These are phyloP conservation scores for Vigna radiata DNA, from an alignment of 306 rosid species.

Conservation along the genomic window DNA sequence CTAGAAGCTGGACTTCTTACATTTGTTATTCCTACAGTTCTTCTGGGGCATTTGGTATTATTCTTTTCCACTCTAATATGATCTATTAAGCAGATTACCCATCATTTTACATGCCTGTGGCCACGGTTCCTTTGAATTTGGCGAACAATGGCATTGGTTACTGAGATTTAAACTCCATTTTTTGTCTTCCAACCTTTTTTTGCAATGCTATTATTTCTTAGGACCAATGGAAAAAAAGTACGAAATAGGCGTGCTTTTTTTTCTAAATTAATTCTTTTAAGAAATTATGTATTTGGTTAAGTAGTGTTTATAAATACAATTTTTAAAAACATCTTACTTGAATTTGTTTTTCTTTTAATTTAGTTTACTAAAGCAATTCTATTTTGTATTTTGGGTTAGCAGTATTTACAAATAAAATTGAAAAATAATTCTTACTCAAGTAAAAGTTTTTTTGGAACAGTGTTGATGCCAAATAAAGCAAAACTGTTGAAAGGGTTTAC, in stretches of 20 bases:
- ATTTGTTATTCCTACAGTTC: slow-evolving; percentile 69
- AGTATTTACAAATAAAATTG: too few relatives aligned
- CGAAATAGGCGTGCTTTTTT: too few relatives aligned
- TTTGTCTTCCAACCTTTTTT: slow-evolving; percentile 21
- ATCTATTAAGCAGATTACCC: slow-evolving; percentile 19
- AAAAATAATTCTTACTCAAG: too few relatives aligned
- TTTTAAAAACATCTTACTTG: too few relatives aligned
- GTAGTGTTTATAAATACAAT: too few relatives aligned
- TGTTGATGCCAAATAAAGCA: slow-evolving; percentile 11
- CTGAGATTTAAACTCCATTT: not conserved
- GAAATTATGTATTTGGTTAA: too few relatives aligned
- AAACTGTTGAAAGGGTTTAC: not conserved
- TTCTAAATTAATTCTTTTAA: too few relatives aligned
- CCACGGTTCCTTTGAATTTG: slow-evolving; percentile 6
- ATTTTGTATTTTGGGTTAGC: too few relatives aligned
- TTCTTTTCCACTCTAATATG: slow-evolving; percentile 11
- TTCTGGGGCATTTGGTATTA: slow-evolving; percentile 91
- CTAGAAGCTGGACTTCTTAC: slow-evolving; percentile 91
- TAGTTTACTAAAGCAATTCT: too few relatives aligned
- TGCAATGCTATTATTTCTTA: slow-evolving; percentile 16
- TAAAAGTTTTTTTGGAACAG: too few relatives aligned
- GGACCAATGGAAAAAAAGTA: not conserved
- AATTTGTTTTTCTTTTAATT: too few relatives aligned
- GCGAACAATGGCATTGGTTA: not conserved
- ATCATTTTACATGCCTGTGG: not conserved